Evolutionary conservation across 2,329 filamentous ascomycete genomes (phyloP), one percentile per base, ranked within the genome.

Genomic region (Cryphonectria nitschkei): DNA sequence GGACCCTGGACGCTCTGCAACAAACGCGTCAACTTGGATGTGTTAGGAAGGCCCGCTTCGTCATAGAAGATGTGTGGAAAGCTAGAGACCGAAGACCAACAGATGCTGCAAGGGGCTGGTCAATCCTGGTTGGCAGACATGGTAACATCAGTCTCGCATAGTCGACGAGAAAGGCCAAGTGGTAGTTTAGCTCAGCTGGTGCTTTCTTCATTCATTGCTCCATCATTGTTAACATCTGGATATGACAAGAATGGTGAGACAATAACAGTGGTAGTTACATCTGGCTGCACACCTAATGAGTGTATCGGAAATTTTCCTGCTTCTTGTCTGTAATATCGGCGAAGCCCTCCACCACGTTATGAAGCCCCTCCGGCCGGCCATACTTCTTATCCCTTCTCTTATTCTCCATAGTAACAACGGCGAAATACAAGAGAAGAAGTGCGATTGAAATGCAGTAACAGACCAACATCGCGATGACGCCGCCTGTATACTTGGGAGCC

Each of bases 401-500:
- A 34, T 77, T 77, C 62, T 77, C 75, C 37, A 63, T 70, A 2
- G 73, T 46, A 0, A 77, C 77, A 26, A 80, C 43, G 19, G 75
- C 37, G 76, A 78, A 81, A 69, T 81, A 81, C 1, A 71, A 61
- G 1, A 75, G 72, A 62, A 81, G 76, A 29, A 81, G 69, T 11
- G 75, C 62, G 62, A 81, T 79, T 52, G 77, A 78, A 11, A 73
- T 74, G 69, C 79, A 80, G 65, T 81, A 81, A 54, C 78, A 77
- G 1, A 75, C 74, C 29, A 81, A 69, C 79, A 82, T 82, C 3
- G 79, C 76, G 37, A 80, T 73, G 34, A 81, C 79, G 2, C 80
- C 79, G 9, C 78, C 77, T 1, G 77, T 80, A 65, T 82, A 82
- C 58, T 75, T 78, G 0, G 82, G 82, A 1, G 81, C 81, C 68